Base-by-base conservation (phyloP, 768 basidiomycete species). In the Suillus fuscotomentosus region DNA sequence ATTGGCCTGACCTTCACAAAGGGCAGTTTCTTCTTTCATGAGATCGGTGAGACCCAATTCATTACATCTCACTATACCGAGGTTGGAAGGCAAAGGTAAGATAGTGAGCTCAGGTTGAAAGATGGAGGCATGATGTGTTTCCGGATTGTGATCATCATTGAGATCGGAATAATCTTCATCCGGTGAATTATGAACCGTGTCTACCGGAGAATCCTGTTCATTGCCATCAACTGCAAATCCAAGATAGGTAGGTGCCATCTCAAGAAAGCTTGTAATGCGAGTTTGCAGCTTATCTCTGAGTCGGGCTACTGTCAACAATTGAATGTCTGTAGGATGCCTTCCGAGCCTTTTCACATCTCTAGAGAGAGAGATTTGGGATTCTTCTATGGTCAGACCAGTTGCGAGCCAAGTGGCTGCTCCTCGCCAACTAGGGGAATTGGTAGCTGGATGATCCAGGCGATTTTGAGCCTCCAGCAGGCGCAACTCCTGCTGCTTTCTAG, bases 1-100 rank as follows among this genome's bases (percentile, higher is more conserved):
- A 60, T 70, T 70, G 10, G 68, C 70, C n/a, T 69, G 64, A 4
- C 63, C 63, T 50, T 63, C 41, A 3, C 51, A 0, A 3, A 69
- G 63, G n/a, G 60, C 14, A 17, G 57, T 38, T 42, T 70, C 69
- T 51, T 63, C 56, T 11, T 56, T 20, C 17, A 60, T 59, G 4
- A 69, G 34, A 10, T 38, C 3, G 5, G 11, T 45, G 0, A 65
- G 24, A 10, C 50, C 64, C 5, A n/a, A 17, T 14, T 53, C 41
- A 10, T 20, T 27, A n/a, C 50, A 60, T 5, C 13, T 43, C 11
- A 22, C 61, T 7, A 10, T 2, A 45, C 56, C 36, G 24, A 62
- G 2, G n/a, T n/a, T 39, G 13, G 61, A 62, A 13, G 61, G 61
- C 39, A 62, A 11, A 1, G 61, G 61, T 41, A 62, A 11, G n/a